Evolutionary conservation across 2,329 filamentous ascomycete species (phyloP).

Genomic region (Oidium heveae): DNA sequence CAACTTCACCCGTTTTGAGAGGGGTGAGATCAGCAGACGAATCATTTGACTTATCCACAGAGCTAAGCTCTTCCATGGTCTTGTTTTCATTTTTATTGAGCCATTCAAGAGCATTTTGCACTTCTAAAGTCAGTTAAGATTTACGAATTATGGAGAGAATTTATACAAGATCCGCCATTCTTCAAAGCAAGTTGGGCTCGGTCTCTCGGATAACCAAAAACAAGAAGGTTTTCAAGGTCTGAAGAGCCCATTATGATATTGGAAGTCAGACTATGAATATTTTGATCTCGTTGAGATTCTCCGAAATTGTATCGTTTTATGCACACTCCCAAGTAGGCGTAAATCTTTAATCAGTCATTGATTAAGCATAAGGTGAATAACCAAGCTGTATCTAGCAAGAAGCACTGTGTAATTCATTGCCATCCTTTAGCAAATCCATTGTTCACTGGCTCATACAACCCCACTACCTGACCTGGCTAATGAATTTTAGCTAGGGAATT

Average conservation of each 20-base stretch:
- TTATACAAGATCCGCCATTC: slow-evolving; percentile 53
- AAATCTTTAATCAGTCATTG: too few species aligned
- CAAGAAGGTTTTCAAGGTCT: slow-evolving; percentile 34
- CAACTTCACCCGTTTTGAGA: slow-evolving; percentile 44
- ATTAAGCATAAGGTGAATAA: too few species aligned
- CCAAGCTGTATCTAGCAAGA: too few species aligned
- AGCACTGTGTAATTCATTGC: too few species aligned
- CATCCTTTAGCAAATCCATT: too few species aligned
- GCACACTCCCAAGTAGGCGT: too few species aligned
- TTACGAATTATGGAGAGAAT: background rate
- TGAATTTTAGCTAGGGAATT: too few species aligned
- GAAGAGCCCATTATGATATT: slow-evolving; percentile 21
- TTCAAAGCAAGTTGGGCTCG: slow-evolving; percentile 65
- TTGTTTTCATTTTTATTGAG: slow-evolving; percentile 80
- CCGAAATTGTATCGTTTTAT: too few species aligned
- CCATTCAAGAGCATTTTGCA: slow-evolving; percentile 83
- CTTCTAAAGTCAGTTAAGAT: slow-evolving; percentile 19
- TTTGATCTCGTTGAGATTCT: too few species aligned
- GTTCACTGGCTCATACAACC: too few species aligned
- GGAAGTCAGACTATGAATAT: too few species aligned
- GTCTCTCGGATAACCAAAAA: slow-evolving; percentile 63
- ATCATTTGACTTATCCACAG: slow-evolving; percentile 20
- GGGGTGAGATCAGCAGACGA: slow-evolving; percentile 32
- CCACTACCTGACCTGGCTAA: too few species aligned
- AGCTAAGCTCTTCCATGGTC: slow-evolving; percentile 50